Conservation (phyloP, 78 protist species). For the Capsaspora owczarzaki region DNA sequence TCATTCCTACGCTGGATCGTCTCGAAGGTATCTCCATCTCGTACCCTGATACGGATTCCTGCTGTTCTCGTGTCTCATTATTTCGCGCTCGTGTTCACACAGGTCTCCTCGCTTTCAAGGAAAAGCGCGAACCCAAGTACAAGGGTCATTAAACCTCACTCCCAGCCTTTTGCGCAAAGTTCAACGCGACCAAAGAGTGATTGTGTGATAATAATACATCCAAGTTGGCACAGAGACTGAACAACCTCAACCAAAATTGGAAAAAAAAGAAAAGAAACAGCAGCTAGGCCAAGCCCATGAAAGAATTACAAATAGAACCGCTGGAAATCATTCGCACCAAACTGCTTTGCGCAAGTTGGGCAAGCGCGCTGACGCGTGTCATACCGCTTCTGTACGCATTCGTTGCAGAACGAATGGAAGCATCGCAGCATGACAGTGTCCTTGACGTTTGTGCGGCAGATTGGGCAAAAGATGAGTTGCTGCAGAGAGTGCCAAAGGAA, state of each 20-base stretch:
- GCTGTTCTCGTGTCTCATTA: background rate
- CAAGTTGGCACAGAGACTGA: too few species aligned
- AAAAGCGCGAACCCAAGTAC: slow-evolving; percentile 69
- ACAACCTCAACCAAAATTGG: too few species aligned
- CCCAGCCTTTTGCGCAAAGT: too few species aligned
- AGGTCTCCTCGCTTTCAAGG: slow-evolving; percentile 58
- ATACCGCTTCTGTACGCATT: background rate
- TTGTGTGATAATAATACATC: too few species aligned
- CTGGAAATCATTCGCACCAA: background rate
- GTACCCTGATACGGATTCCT: background rate
- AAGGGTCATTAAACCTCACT: slow-evolving; percentile 72
- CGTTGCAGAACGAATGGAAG: background rate
- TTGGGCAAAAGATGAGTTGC: background rate
- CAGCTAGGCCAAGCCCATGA: too few species aligned
- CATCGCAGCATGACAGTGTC: background rate
- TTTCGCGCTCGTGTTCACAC: background rate
- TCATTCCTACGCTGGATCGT: slow-evolving; percentile 78
- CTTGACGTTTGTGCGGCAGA: background rate
- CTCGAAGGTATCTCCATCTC: slow-evolving; percentile 43
- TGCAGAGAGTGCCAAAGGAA: background rate
- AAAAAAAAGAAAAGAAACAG: too few species aligned
- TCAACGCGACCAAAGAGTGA: too few species aligned
- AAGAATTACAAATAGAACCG: background rate
- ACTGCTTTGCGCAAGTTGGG: background rate
- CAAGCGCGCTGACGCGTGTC: background rate